Evolutionary conservation across 208 protist genomes (phyloP), one percentile per base, ranked within the genome.

Genomic region (Acanthamoeba royreba): DNA sequence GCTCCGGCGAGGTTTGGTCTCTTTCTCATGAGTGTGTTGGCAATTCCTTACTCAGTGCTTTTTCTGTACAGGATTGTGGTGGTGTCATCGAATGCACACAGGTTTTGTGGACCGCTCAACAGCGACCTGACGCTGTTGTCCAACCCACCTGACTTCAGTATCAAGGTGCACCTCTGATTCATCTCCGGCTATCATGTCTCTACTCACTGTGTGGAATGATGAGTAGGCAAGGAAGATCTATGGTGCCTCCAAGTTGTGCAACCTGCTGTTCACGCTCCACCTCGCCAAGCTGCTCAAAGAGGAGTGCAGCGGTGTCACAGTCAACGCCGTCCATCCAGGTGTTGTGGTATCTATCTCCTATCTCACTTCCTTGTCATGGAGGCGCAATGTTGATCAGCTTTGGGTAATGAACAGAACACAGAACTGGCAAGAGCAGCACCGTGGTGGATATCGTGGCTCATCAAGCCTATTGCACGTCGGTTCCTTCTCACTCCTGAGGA

Each of bases 251-350:
- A 89, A 89, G 81, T 33, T 89, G 40, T 89, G 81, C 81, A 89
- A 89, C 19, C 25, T 89, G 45, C 81, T 89, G 49, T 89, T 89
- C 81, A 89, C 81, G 49, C 81, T 89, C 35, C 49, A 89, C 35
- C 31, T 89, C n/a, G 33, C 13, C 47, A 58, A 66, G 28, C 49
- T 89, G 15, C 81, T 69, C 19, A 66, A 58, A 52, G 81, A 89
- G 33, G 28, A 46, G 31, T 45, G 15, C 2, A 40, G 7, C 81
- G 22, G n/a, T 33, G 31, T 89, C 81, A 43, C 53, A 45, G 35
- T 89, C 81, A 89, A 89, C 33, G 81, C 81, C 49, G 25, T 89
- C 4, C 81, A 89, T 35, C 81, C 81, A 9, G 81, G 81, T 40
- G 19, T 52, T 4, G 81, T 89, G 33, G 72, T 83, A 19, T n/a